Base-by-base conservation (phyloP, 2,329 filamentous ascomycete species). In the Aspergillus oerlinghausenensis region DNA sequence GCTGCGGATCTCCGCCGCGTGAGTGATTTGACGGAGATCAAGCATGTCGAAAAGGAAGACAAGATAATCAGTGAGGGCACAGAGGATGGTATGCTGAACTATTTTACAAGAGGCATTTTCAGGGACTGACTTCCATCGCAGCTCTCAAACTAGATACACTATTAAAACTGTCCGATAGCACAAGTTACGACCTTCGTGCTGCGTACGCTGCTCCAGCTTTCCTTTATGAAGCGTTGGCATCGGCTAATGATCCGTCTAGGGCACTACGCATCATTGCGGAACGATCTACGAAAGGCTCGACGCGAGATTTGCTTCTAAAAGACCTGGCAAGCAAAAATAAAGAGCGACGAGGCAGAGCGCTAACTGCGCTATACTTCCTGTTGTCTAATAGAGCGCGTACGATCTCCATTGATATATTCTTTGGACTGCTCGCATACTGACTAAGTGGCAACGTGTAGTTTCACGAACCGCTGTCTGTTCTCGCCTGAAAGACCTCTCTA, bases 51-150 rank as follows among this genome's bases (percentile, higher is more conserved):
- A 58, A 85, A 85, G 38, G 87, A 88, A 69, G 84, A 88, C 51
- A 84, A 87, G 63, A 89, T 89, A 69, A 88, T 90, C 61, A 88
- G 85, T 14, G 86, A 91, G 70, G 85, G 88, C 25, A 89, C 87
- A 2, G 88, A 92, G 67, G 88, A 91, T 67, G 83, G 76, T 77
- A 64, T 29, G 57, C 54, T 47, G 58, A 51, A 55, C 63, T 48
- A 38, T 23, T 19, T 9, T 1, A n/a, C 1, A 5, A 8, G 0
- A 3, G 26, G 38, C n/a, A 23, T 7, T 8, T 3, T 10, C 5
- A 23, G 26, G 9, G 49, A 52, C 61, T 74, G 51, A 73, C 42
- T n/a, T 9, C 3, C 4, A 11, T 19, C 3, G 23, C 56, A 79
- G 76, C 87, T 2, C 78, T 92, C 45, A 83, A 85, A 56, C 68